Conservation (phyloP, 2,329 filamentous ascomycete genomes). For the Onygenales sp. region DNA sequence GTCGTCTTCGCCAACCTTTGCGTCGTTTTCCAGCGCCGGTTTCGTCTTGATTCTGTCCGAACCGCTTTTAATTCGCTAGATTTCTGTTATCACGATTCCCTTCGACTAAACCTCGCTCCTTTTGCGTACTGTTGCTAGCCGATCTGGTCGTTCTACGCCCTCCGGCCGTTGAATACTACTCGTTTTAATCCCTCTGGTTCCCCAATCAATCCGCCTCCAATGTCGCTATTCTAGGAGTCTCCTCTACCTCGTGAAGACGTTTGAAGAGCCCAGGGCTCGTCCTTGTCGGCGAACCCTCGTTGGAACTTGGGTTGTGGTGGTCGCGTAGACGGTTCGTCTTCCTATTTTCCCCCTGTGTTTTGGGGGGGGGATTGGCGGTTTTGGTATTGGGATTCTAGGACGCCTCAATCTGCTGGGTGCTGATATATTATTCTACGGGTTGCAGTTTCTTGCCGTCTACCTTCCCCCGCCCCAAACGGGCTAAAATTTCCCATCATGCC, state of each 20-base stretch:
- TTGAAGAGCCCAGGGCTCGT: slow-evolving; percentile 24
- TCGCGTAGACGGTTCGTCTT: slow-evolving; percentile 34
- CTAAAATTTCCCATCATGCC: slow-evolving; percentile 25
- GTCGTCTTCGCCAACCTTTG: slow-evolving; percentile 16
- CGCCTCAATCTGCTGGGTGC: slow-evolving; percentile 15
- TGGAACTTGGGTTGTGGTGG: slow-evolving; percentile 26
- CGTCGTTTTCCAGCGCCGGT: slow-evolving; percentile 1
- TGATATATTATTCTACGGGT: slow-evolving; percentile 3
- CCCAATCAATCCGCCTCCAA: slow-evolving; percentile 22
- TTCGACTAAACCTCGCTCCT: slow-evolving; percentile 1
- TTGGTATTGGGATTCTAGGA: slow-evolving; percentile 1
- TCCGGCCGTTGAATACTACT: not conserved
- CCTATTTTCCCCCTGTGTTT: slow-evolving; percentile 2
- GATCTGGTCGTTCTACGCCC: not conserved
- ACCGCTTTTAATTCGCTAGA: not conserved
- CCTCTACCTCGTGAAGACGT: slow-evolving; percentile 16
- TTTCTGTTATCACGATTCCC: not conserved
- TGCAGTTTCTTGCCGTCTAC: slow-evolving; percentile 24
- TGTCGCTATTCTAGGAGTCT: slow-evolving; percentile 32
- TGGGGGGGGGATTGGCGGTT: slow-evolving; percentile 1
- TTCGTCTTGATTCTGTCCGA: not conserved
- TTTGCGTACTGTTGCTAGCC: not conserved
- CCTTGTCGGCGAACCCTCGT: slow-evolving; percentile 30
- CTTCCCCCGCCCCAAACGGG: slow-evolving; percentile 25
- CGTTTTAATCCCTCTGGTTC: slow-evolving; percentile 6